These are phyloP conservation scores for Candida golubevii DNA, from an alignment of 805 yeast genomes.

Conservation along the genomic window DNA sequence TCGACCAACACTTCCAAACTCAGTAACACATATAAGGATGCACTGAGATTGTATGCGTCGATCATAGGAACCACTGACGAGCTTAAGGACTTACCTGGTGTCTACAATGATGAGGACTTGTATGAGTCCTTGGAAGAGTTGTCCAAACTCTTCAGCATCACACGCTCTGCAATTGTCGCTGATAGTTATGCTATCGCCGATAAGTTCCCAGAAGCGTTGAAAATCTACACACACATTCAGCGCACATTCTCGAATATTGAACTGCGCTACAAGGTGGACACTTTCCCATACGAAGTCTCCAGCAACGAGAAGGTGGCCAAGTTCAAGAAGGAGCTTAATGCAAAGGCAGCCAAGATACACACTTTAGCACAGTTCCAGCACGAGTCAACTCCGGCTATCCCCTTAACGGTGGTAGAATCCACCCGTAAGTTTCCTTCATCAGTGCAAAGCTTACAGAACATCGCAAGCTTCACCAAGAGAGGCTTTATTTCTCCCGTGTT, in stretches of 20 bases:
- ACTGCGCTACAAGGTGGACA: constrained; percentile 28
- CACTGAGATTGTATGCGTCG: constrained; percentile 45
- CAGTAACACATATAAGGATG: constrained; percentile 31
- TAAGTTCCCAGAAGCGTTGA: constrained; percentile 45
- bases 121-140: constrained; percentile 49
- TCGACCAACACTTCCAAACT: constrained; percentile 8
- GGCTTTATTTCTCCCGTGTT: constrained; percentile 52
- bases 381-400: constrained; percentile 12
- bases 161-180: constrained; percentile 43
- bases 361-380: constrained; percentile 46
- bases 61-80: constrained; percentile 52
- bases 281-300: constrained; percentile 42
- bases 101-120: constrained; percentile 75
- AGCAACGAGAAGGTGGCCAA: constrained; percentile 27
- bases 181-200: constrained; percentile 38
- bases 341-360: constrained; percentile 27
- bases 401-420: constrained; percentile 42
- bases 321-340: constrained; percentile 19
- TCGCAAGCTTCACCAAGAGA: constrained; percentile 21
- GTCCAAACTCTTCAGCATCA: constrained; percentile 42
- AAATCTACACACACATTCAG: constrained; percentile 30
- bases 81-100: constrained; percentile 84
- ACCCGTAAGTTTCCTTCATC: constrained; percentile 36
- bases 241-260: constrained; percentile 14
- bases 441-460: constrained; percentile 17